Base-by-base conservation (phyloP, 768 basidiomycete genomes). In the Mycena venus region DNA sequence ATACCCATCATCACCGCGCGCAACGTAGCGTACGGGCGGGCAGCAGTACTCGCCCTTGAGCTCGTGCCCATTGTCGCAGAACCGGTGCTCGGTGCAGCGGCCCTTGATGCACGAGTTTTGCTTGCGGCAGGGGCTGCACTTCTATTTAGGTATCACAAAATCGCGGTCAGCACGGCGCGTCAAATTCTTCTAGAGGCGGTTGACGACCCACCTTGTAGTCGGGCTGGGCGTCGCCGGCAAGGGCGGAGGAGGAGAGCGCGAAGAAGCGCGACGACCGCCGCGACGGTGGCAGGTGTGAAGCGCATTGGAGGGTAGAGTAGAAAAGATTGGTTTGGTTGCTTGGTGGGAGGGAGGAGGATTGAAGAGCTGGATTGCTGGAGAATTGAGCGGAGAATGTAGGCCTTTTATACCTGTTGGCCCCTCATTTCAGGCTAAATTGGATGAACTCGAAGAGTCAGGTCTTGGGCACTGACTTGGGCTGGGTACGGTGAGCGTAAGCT, bases 281-380 rank as follows among this genome's bases (percentile, higher is more conserved):
- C 65, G 17, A 65, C 11, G n/a, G 64, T 53, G n/a, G 49, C 23
- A 38, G 64, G 11, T 36, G 64, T 10, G 51, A 65, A 53, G 53
- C 64, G 64, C 64, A 65, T 65, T 53, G 27, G 47, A 65, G 34
- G 53, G 23, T 49, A 42, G 49, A 5, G 63, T 1, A 42, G 25
- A 38, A 36, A 44, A 2, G 25, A 38, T 32, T 31, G 4, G 32
- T 9, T 31, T 32, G 62, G 40, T 55, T 27, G 51, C 32, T 29
- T 66, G 49, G n/a, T 38, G 21, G 51, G 19, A 21, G 62, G 23
- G 49, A 23, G 5, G 53, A 55, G 29, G n/a, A n/a, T n/a, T n/a
- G 53, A 55, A 49, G 62, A 34, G 62, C 62, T 64, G 62, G 31
- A 65, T 19, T 65, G 63, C 49, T 65, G 63, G 19, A 32, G 64